Conservation (phyloP, 345 rosid species). For the Eucalyptus grandis region DNA sequence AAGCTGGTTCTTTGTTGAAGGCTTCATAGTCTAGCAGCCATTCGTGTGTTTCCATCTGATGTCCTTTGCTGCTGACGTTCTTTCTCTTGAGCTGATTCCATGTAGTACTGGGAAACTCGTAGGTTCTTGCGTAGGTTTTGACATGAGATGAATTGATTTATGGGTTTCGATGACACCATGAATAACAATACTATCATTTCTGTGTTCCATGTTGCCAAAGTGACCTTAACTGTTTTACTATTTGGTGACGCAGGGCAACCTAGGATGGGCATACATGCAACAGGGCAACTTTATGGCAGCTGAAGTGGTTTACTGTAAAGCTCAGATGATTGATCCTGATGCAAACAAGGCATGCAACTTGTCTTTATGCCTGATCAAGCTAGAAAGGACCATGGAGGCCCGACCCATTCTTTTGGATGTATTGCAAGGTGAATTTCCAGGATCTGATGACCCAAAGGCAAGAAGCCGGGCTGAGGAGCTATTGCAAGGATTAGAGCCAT, state of each 20-base stretch:
- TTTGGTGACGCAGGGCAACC: conserved; percentile 45
- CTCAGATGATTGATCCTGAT: conserved; percentile 79
- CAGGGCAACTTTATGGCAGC: conserved; percentile 53
- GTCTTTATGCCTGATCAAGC: conserved; percentile 64
- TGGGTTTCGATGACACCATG: background rate
- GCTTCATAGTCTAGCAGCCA: background rate
- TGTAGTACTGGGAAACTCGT: background rate
- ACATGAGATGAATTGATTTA: background rate
- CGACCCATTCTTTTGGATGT: conserved; percentile 35
- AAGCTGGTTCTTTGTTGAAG: background rate
- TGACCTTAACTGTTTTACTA: background rate
- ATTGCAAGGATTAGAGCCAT: conserved; percentile 21
- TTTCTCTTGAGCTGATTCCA: background rate
- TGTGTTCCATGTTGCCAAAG: background rate
- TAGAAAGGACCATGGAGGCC: conserved; percentile 44
- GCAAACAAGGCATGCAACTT: conserved; percentile 88
- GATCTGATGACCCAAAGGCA: conserved; percentile 39
- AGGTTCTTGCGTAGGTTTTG: background rate
- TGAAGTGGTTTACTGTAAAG: conserved; percentile 58
- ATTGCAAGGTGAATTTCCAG: conserved; percentile 14
- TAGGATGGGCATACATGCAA: conserved; percentile 98
- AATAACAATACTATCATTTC: background rate
- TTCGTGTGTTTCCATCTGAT: background rate
- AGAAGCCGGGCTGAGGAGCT: conserved; percentile 40
- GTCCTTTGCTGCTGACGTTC: background rate